Evolutionary conservation across 2,329 filamentous ascomycete species (phyloP), one percentile per base, ranked within the genome.

Genomic region (Magnaporthiopsis incrustans): DNA sequence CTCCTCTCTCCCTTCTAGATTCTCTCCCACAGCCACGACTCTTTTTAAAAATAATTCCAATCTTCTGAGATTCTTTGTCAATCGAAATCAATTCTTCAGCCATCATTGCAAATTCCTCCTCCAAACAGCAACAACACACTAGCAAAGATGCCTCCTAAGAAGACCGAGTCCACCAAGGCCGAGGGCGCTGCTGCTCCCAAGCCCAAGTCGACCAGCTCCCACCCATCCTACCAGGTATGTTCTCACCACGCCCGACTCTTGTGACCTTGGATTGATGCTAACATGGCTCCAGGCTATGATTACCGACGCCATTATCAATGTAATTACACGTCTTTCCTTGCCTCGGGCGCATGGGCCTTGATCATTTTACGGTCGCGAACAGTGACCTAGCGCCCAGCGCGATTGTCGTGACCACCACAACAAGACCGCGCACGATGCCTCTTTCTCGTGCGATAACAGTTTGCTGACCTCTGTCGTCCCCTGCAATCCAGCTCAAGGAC

Each of bases 191-290:
- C 74, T 69, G 67, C 77, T 72, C 75, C 82, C 79, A 78, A 81
- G 77, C 73, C 82, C 76, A 80, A 84, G 77, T 32, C 72, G 15
- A 69, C 73, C 66, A 71, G 74, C 70, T 73, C 77, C 68, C 83
- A 85, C 70, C 80, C 78, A 72, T 82, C 81, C 68, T 86, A 86
- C 76, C 84, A 86, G 81, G 84, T 86, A 74, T 70, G 82, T 76
- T 69, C 33, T 66, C 50, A 65, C 26, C 2, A 35, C 65, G 22
- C 59, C 61, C 63, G 38, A 68, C 57, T 25, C 66, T 68, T 66
- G 62, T 60, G 61, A 58, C 70, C 38, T 66, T 61, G 61, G 59
- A 65, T 65, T 65, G 62, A 60, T 69, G 68, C 78, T 81, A 75
- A 82, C 72, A 38, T 3, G 14, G 2, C 50, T 67, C 50, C 66